These are phyloP conservation scores for Hyaloperonospora brassicae DNA, from an alignment of 352 stramenopile genomes.

Conservation along the genomic window DNA sequence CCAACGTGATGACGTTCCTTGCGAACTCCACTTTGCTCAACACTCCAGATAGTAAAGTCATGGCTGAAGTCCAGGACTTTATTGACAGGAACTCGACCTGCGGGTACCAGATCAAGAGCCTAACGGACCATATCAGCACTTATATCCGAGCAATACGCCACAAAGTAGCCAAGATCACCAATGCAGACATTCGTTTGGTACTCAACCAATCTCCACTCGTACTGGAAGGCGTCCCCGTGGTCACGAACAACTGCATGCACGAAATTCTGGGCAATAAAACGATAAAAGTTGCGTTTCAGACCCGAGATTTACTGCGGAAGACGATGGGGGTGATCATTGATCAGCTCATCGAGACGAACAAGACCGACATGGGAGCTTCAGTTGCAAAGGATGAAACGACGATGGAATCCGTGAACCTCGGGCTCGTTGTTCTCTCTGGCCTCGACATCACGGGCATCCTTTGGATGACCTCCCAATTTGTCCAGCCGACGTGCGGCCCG, in stretches of 20 bases:
- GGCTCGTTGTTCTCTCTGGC: constrained; percentile 34
- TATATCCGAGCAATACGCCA: constrained; percentile 9
- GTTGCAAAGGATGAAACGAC: constrained; percentile 20
- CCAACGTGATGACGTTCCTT: constrained; percentile 7
- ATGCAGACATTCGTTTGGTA: constrained; percentile 12
- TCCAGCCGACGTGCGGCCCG: constrained; percentile 50
- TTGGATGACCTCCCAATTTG: constrained; percentile 38
- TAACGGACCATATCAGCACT: constrained; percentile 12
- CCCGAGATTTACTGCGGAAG: constrained; percentile 30
- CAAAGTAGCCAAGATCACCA: constrained; percentile 13
- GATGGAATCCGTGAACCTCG: constrained; percentile 21
- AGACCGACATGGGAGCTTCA: neutral
- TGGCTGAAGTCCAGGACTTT: constrained; percentile 1
- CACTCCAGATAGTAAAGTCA: constrained; percentile 13
- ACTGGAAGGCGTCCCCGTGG: constrained; percentile 32
- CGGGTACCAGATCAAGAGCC: constrained; percentile 16
- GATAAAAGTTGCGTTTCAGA: constrained; percentile 10
- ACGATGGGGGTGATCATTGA: constrained; percentile 39
- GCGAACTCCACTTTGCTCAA: constrained; percentile 9
- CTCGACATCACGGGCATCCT: constrained; percentile 47
- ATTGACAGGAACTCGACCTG: constrained; percentile 8
- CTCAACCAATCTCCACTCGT: constrained; percentile 29
- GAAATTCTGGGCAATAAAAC: constrained; percentile 17
- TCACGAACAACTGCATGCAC: constrained; percentile 29
- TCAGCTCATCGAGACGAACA: constrained; percentile 14